Percentiles rank a stretch among this genome's conserved stretches.
Evolutionary conservation across 2,329 filamentous ascomycete genomes (phyloP).

Genomic region (Acrocalymma vagum): DNA sequence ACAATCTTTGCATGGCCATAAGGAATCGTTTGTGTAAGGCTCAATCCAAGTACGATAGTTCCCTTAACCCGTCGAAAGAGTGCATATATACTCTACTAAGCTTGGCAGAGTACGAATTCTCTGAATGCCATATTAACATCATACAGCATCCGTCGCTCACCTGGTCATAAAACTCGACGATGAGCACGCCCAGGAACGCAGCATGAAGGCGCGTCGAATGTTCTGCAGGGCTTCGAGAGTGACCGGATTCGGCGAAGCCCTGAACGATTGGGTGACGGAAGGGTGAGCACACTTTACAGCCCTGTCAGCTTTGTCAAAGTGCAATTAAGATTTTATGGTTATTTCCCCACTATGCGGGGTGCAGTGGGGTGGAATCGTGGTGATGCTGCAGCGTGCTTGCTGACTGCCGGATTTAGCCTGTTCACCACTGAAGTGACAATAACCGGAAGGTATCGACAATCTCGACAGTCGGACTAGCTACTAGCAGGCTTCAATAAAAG

Average conservation of each 20-base stretch:
- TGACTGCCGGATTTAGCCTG: constrained; percentile 41
- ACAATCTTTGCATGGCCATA: constrained; percentile 9
- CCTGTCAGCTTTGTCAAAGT: constrained; percentile 13
- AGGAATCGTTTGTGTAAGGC: constrained; percentile 1
- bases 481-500: constrained; percentile 1
- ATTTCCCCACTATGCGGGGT: constrained; percentile 36
- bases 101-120: constrained; percentile 21
- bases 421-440: constrained; percentile 22
- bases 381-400: constrained; percentile 21
- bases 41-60: constrained; percentile 22
- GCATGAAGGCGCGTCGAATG: constrained; percentile 10
- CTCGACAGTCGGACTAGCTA: constrained; percentile 2
- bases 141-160: too few relatives aligned
- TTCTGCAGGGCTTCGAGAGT: constrained; percentile 4
- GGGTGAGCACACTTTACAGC: constrained; percentile 16
- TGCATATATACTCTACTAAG: constrained; percentile 20
- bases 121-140: constrained; percentile 15
- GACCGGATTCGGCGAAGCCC: neutral
- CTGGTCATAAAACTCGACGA: constrained; percentile 12
- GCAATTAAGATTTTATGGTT: constrained; percentile 28
- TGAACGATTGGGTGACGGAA: constrained; percentile 14
- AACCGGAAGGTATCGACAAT: constrained; percentile 29
- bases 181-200: constrained; percentile 14
- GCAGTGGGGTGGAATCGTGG: constrained; percentile 15
- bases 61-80: constrained; percentile 34